Evolutionary conservation across 371 early-diverging fungal genomes (phyloP).

Genomic region (Nematocida sp.): DNA sequence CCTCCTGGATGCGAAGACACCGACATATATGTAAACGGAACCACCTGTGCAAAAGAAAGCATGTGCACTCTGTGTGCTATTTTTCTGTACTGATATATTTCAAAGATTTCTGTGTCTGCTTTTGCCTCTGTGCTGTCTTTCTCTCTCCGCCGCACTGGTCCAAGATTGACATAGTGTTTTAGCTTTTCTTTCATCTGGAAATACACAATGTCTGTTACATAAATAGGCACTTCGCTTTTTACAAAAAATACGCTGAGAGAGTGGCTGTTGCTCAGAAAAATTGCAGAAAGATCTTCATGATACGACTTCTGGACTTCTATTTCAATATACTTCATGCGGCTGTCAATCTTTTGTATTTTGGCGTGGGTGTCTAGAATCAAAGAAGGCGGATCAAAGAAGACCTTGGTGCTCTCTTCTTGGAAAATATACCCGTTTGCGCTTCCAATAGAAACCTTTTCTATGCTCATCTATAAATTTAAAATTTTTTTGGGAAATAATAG

Average conservation of each 20-base stretch:
- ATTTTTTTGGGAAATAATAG: constrained; percentile 6
- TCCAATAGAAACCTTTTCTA: constrained; percentile 21
- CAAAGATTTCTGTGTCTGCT: constrained; percentile 4
- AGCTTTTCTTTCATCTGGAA: constrained; percentile 53
- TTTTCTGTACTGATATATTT: constrained; percentile 30
- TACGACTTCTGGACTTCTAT: constrained; percentile 40
- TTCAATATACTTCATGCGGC: constrained; percentile 19
- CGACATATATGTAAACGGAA: constrained; percentile 42
- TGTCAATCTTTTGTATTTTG: not conserved
- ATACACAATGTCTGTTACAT: constrained; percentile 57
- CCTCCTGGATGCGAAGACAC: constrained; percentile 41
- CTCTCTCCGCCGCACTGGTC: constrained; percentile 12
- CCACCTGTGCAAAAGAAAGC: constrained; percentile 35
- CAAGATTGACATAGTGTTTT: constrained; percentile 32
- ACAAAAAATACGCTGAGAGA: constrained; percentile 57
- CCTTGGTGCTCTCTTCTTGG: not conserved
- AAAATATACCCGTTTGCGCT: constrained; percentile 11
- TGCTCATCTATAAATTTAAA: constrained; percentile 31
- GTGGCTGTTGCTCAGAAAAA: constrained; percentile 53
- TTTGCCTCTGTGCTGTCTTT: not conserved
- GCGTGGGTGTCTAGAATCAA: not conserved
- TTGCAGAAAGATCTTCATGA: constrained; percentile 28
- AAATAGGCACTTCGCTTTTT: constrained; percentile 50
- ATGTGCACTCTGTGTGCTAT: constrained; percentile 38
- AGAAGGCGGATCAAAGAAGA: constrained; percentile 44